Evolutionary conservation across 129 eudicot species (phyloP), one percentile per base, ranked within the genome.

Genomic region (Dittrichia graveolens): DNA sequence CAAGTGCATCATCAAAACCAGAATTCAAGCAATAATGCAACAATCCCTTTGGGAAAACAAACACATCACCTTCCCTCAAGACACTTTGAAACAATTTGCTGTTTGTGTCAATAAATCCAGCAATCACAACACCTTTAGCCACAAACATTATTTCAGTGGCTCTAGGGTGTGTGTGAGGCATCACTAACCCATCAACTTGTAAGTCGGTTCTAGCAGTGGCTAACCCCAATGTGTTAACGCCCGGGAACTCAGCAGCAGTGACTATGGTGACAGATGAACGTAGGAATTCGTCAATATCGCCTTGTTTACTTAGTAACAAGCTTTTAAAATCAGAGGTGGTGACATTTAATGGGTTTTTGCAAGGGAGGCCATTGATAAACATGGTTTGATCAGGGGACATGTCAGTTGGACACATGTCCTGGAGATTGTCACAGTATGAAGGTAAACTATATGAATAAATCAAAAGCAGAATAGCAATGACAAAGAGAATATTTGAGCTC

Each of bases 121-220:
- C 95, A 34, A 79, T 80, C 62, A 90, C 84, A 12, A 76, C 65
- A 2, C 96, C 94, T 50, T 80, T 65, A 58, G 79, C 75, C 7
- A 90, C 86, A 39, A 85, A 85, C 1, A 85, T 54, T 39, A 89
- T 84, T 85, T 89, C 96, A 0, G 86, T 67, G 12, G 91, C 88
- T 70, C 96, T 74, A 9, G 96, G 96, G 69, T 87, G 96, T 48
- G 95, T 79, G 44, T 90, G 96, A 16, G 91, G 96, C 73, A 59
- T 60, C 72, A 90, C 91, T 9, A 77, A 19, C 34, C 94, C 96
- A 31, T 90, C 96, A 2, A 78, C 79, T 10, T 87, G 89, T 14
- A 90, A 38, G 61, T 90, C 96, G 2, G 81, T 90, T 56, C 91
- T 67, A 5, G 80, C 89, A 9, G 77, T 68, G 0, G 94, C 80